Evolutionary conservation across 306 rosid species (phyloP).

Genomic region (Citrullus amarus): DNA sequence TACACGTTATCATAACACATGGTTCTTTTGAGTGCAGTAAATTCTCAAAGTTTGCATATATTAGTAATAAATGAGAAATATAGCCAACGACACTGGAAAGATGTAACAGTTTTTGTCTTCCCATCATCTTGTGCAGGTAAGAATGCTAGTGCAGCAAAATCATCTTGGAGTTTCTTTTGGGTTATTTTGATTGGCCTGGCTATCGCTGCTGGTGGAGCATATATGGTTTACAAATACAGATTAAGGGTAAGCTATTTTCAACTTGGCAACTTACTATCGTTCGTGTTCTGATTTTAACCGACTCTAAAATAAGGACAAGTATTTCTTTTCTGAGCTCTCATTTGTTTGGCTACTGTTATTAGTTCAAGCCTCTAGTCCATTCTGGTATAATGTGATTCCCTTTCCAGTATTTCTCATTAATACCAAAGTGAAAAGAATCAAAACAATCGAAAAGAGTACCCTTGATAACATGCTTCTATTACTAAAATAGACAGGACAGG

Average conservation of each 20-base stretch:
- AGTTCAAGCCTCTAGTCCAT: background rate
- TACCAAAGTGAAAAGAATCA: background rate
- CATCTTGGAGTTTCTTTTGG: conserved; percentile 85
- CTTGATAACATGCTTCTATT: background rate
- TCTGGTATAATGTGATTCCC: background rate
- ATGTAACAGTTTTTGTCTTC: background rate
- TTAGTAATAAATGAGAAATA: background rate
- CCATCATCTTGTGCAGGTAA: conserved; percentile 43
- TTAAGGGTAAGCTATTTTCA: conserved; percentile 54
- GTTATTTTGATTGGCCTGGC: conserved; percentile 59
- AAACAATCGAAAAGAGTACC: background rate
- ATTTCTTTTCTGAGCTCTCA: background rate
- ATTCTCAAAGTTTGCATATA: background rate
- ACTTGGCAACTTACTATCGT: background rate
- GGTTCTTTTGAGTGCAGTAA: background rate
- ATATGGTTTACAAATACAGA: conserved; percentile 93
- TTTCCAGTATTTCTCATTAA: background rate
- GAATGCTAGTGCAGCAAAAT: conserved; percentile 39
- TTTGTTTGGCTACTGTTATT: background rate
- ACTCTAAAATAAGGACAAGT: too few species aligned
- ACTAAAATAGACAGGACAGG: background rate
- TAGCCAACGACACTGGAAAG: background rate
- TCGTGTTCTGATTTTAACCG: background rate
- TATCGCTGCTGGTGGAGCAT: conserved; percentile 71
- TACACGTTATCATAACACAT: background rate